These are phyloP conservation scores for Fusarium sp. DNA, from an alignment of 2,329 filamentous ascomycete genomes.

Conservation along the genomic window DNA sequence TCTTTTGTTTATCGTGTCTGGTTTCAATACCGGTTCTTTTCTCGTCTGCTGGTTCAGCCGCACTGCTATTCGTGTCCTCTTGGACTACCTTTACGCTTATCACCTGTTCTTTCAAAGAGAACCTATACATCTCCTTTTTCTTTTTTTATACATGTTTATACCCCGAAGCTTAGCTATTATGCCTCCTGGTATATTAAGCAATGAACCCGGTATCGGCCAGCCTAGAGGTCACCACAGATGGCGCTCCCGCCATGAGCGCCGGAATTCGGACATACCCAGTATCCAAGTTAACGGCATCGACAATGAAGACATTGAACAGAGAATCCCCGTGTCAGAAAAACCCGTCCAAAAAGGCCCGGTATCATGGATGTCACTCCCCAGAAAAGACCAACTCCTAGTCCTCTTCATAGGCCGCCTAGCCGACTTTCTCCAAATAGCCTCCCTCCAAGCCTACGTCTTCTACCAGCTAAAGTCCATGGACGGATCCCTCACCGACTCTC, in stretches of 20 bases:
- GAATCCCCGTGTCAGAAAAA: not conserved
- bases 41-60: not conserved
- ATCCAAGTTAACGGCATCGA: not conserved
- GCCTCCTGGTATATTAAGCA: conserved; percentile 20
- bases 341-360: conserved; percentile 51
- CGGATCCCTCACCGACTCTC: conserved; percentile 59
- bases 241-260: not conserved
- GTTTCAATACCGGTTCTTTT: not conserved
- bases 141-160: not conserved
- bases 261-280: not conserved
- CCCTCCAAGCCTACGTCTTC: conserved; percentile 74
- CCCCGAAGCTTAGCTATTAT: not conserved
- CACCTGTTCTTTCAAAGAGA: too few relatives aligned
- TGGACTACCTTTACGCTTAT: too few relatives aligned
- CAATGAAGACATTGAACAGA: conserved; percentile 15
- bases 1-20: not conserved
- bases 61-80: not conserved
- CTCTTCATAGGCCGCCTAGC: conserved; percentile 74
- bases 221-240: not conserved
- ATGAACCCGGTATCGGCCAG: conserved; percentile 1
- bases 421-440: conserved; percentile 76
- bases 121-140: too few relatives aligned
- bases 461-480: conserved; percentile 75
- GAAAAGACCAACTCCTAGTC: conserved; percentile 73
- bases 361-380: conserved; percentile 73